Evolutionary conservation across 176 grass and related monocot species (phyloP).

Genomic region (Ensete ventricosum): DNA sequence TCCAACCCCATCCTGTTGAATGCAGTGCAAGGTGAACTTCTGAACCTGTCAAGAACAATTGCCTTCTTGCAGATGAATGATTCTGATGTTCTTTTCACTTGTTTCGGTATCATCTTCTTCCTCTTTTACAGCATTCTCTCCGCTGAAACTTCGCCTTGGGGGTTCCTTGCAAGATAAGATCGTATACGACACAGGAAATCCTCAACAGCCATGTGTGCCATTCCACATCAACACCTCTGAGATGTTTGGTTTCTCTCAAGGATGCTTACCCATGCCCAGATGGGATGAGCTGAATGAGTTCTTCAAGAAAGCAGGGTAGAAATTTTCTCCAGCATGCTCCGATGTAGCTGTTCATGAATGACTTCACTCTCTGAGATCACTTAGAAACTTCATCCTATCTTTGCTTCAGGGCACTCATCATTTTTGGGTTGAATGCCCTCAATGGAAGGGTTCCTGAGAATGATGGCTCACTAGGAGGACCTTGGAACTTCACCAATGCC

Average conservation of each 20-base stretch:
- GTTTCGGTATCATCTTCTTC: background rate
- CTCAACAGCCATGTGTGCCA: constrained; percentile 32
- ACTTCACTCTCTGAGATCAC: background rate
- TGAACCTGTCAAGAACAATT: too few species aligned
- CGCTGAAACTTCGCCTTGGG: constrained; percentile 72
- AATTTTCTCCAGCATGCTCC: background rate
- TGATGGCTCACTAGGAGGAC: constrained; percentile 61
- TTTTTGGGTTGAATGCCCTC: constrained; percentile 80
- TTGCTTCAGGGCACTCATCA: constrained; percentile 39
- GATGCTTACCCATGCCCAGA: constrained; percentile 73
- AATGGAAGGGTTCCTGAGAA: constrained; percentile 44
- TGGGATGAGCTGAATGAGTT: constrained; percentile 88
- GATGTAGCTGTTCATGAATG: background rate
- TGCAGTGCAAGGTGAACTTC: constrained; percentile 54
- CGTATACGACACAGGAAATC: constrained; percentile 40
- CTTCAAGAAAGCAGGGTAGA: constrained; percentile 64
- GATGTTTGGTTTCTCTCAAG: constrained; percentile 67
- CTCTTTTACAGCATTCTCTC: constrained; percentile 62
- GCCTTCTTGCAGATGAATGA: constrained; percentile 5
- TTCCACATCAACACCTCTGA: constrained; percentile 58
- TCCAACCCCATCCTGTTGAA: constrained; percentile 69
- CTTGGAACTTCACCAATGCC: constrained; percentile 82
- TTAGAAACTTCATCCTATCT: background rate
- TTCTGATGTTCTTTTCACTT: background rate
- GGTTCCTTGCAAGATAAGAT: constrained; percentile 81